These are phyloP conservation scores for Trifolium fragiferum DNA, from an alignment of 306 rosid genomes.

Conservation along the genomic window DNA sequence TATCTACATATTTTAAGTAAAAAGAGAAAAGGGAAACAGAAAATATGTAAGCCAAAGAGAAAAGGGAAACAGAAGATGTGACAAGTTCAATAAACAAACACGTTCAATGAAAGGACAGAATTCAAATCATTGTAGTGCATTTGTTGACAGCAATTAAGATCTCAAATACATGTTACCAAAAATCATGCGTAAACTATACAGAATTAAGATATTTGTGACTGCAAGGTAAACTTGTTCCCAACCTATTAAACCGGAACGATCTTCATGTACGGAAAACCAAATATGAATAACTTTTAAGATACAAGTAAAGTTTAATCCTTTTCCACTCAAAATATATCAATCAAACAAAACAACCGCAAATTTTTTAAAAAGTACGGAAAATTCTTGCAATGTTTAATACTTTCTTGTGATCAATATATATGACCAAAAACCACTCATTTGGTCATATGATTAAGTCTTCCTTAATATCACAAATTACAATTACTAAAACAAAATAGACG, in stretches of 20 bases:
- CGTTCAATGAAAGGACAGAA: background rate
- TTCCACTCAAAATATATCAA: slow-evolving; percentile 16
- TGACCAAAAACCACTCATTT: slow-evolving; percentile 20
- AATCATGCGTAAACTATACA: slow-evolving; percentile 4
- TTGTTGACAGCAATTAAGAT: background rate
- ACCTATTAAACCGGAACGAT: slow-evolving; percentile 1
- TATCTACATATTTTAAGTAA: slow-evolving; percentile 64
- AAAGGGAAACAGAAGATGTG: slow-evolving; percentile 24
- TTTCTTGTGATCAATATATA: slow-evolving; percentile 15
- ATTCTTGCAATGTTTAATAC: background rate
- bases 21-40: slow-evolving; percentile 23
- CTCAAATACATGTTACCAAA: slow-evolving; percentile 15
- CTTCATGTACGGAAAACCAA: slow-evolving; percentile 26
- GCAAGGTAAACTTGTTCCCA: slow-evolving; percentile 22
- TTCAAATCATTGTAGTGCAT: slow-evolving; percentile 16
- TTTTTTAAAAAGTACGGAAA: background rate
- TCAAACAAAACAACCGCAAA: background rate
- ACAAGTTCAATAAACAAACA: slow-evolving; percentile 5
- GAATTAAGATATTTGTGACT: background rate
- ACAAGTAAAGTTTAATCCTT: background rate
- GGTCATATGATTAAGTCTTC: background rate
- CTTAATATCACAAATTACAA: slow-evolving; percentile 16
- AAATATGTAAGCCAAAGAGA: slow-evolving; percentile 30
- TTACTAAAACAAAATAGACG: slow-evolving; percentile 19
- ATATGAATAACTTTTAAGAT: background rate